Base-by-base conservation (phyloP, 2,329 filamentous ascomycete genomes). In the Coniosporium tulheliwenetii region DNA sequence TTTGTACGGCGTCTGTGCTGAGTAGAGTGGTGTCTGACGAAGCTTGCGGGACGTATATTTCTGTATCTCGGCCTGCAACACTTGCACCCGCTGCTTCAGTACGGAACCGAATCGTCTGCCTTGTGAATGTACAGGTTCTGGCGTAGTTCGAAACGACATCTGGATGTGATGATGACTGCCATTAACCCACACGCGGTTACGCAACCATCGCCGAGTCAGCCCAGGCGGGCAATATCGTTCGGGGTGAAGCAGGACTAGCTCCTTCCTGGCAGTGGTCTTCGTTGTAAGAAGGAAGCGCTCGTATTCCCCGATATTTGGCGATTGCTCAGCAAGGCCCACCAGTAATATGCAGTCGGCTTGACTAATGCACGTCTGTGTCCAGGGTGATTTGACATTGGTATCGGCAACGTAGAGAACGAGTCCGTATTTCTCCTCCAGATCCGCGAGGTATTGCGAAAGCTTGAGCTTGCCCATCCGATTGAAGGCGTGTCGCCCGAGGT, bases 401-500 rank as follows among this genome's bases (percentile, higher is more conserved):
- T 98, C 91, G 39, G 89, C 91, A 43, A 98, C 80, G 55, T 98
- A 98, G 7, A 98, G 69, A 1, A 98, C 86, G 50, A 98, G 76
- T 1, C 89, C 86, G 52, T 93, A 96, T 57, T 94, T 94, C 61
- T 98, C 91, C 61, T 98, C 91, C 9, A 98, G 69, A 53, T 98
- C 91, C 2, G 93, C 91, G 39, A 98, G 72, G 54, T 98, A 98
- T 50, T 98, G 89, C 1, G 89, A 85, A 5, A 98, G 67, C 60
- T 93, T 95, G 26, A 98, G 67, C 60, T 95, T 96, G 5, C 91
- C 91, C 81, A 98, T 96, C 50, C 81, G 84, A 61, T 83, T 96
- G 58, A 98, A 98, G 0, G 93, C 91, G 60, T 98, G 86, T 47
- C 91, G 81, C 26, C 93, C 91, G 1, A 98, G 71, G 56, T 98